A percentile compares a stretch with the other conserved stretches of the same genome.
Conservation (phyloP, 106 monocot species). For the Agapanthus africanus region DNA sequence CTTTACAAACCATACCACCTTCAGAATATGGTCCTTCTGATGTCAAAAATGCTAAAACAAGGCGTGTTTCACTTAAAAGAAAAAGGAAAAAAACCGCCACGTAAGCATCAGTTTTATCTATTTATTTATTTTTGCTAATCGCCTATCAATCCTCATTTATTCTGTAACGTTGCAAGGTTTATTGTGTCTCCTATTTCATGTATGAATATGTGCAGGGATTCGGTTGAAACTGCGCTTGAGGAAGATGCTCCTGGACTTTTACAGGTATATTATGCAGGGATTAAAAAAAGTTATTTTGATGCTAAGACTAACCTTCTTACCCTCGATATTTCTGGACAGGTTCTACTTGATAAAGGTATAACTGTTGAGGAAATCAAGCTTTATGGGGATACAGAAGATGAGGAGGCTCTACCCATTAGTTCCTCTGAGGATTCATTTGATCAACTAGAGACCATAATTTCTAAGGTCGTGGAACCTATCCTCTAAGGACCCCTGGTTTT, state of each 20-base stretch:
- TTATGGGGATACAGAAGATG: slow-evolving; percentile 55
- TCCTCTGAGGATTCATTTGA: slow-evolving; percentile 53
- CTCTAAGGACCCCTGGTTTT: neutral
- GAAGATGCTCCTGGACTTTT: slow-evolving; percentile 99
- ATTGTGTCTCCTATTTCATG: neutral
- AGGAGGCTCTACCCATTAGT: slow-evolving; percentile 25
- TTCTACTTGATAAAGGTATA: slow-evolving; percentile 78
- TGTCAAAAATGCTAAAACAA: slow-evolving; percentile 9
- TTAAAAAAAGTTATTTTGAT: neutral
- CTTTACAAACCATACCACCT: neutral
- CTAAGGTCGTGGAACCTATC: slow-evolving; percentile 35
- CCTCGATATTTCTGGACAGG: slow-evolving; percentile 29
- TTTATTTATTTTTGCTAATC: neutral
- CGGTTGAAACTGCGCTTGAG: slow-evolving; percentile 74
- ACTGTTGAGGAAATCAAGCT: slow-evolving; percentile 80
- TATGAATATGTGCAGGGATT: slow-evolving; percentile 53
- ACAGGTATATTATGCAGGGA: slow-evolving; percentile 32
- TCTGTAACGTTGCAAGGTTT: slow-evolving; percentile 3
- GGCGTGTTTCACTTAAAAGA: slow-evolving; percentile 22
- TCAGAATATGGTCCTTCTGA: slow-evolving; percentile 5
- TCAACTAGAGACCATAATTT: slow-evolving; percentile 68
- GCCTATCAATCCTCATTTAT: neutral
- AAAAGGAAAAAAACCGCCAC: slow-evolving; percentile 80
- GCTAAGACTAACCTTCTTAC: neutral
- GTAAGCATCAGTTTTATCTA: slow-evolving; percentile 18